Evolutionary conservation across 257 asterid species (phyloP).

Genomic region (Scutellaria barbata): DNA sequence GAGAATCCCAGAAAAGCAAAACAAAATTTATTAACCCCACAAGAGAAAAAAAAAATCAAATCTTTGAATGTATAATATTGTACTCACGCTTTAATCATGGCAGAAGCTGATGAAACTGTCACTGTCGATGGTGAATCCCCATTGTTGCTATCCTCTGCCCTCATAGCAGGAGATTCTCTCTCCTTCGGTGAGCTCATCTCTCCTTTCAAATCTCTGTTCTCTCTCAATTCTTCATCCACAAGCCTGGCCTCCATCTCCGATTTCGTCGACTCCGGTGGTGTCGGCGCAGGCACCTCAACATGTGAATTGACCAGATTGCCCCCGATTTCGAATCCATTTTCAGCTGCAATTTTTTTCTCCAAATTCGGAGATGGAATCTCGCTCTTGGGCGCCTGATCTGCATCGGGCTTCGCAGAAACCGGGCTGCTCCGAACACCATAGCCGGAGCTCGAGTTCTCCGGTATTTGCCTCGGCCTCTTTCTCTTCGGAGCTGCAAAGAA

Average conservation of each 20-base stretch:
- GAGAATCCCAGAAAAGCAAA: conserved; percentile 30
- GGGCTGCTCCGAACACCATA: conserved; percentile 55
- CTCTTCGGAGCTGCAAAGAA: conserved; percentile 77
- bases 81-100: conserved; percentile 59
- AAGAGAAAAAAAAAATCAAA: neutral
- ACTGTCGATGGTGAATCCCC: conserved; percentile 49
- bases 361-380: conserved; percentile 54
- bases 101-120: conserved; percentile 43
- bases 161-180: conserved; percentile 52
- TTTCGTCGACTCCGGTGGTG: conserved; percentile 35
- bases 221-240: conserved; percentile 44
- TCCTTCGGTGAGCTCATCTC: conserved; percentile 52
- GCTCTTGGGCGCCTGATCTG: conserved; percentile 59
- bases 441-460: conserved; percentile 50
- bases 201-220: conserved; percentile 49
- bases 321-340: conserved; percentile 51
- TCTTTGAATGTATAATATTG: conserved; percentile 23
- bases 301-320: conserved; percentile 47
- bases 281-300: conserved; percentile 38
- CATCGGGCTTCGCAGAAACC: conserved; percentile 49
- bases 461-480: conserved; percentile 77
- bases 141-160: conserved; percentile 44
- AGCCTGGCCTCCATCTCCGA: conserved; percentile 50
- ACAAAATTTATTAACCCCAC: neutral
- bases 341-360: conserved; percentile 58